Base-by-base conservation (phyloP, 2,329 filamentous ascomycete genomes). In the Arthrobotrys sinensis region DNA sequence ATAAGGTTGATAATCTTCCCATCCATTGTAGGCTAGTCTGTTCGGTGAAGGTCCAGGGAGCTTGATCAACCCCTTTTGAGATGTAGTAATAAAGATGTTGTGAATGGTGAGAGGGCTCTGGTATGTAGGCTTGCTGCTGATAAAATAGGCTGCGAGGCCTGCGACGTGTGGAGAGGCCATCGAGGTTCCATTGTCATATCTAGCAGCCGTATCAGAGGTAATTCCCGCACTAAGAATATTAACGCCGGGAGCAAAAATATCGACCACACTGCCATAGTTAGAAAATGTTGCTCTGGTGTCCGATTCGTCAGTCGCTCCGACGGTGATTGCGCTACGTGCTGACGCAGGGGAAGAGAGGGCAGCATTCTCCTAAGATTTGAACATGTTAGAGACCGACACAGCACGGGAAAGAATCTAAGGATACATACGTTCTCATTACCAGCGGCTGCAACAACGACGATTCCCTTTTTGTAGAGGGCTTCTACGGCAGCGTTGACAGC, bases 121-220 rank as follows among this genome's bases (percentile, higher is more conserved):
- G 34, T 46, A 28, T 10, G 57, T 6, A 32, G 64, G 19, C n/a
- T 46, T 52, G 43, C 70, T 66, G 24, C 70, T 75, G 85, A 92
- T 90, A 36, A 92, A 85, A 84, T 92, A 92, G 32, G 90, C 90
- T 10, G 89, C 89, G 1, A 93, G 86, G 60, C 91, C 91, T 63
- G 89, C 88, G 68, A 92, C 87, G 82, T 92, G 91, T 0, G 91
- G 91, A n/a, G 88, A 87, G 34, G 91, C 90, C 89, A 91, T 91
- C 40, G 87, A 89, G 4, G 90, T 91, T 38, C 90, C 90, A 12
- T 85, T 87, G 81, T 89, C 85, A 32, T 82, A 85, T 57, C 84
- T 84, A n/a, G 82, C 86, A 21, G 87, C 85, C 16, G 84, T 87
- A 38, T 83, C 84, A 50, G 82, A 82, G 46, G 85, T 85, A 69